phyloP scores from a whole-genome alignment of 768 basidiomycete genomes.

The Cubamyces sp. region DNA sequence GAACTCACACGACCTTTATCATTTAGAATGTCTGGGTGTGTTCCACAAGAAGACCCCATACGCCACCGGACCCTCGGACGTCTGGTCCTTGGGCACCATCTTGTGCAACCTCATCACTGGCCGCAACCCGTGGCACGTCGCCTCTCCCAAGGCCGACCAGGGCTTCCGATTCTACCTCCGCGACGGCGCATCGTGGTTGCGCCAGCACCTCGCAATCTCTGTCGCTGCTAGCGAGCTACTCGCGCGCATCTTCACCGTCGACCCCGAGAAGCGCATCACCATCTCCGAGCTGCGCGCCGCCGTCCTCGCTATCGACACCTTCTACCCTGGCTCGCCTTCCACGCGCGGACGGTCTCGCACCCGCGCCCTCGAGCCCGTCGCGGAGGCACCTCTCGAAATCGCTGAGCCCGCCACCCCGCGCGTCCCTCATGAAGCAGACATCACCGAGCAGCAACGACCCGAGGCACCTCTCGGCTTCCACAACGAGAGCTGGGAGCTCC shows the following conservation, averaged over 20 bases:
- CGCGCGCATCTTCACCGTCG: constrained; percentile 35
- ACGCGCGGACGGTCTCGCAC: neutral
- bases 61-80: constrained; percentile 84
- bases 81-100: constrained; percentile 96
- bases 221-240: constrained; percentile 34
- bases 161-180: constrained; percentile 85
- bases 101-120: constrained; percentile 95
- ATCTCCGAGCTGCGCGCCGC: constrained; percentile 53
- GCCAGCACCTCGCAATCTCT: constrained; percentile 41
- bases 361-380: neutral
- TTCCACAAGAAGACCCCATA: constrained; percentile 66
- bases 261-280: constrained; percentile 37
- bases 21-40: constrained; percentile 82
- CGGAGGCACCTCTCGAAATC: neutral
- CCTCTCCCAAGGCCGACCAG: constrained; percentile 68
- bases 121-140: constrained; percentile 94
- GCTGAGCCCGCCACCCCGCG: neutral
- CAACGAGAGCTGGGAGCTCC: constrained; percentile 16
- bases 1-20: constrained; percentile 30
- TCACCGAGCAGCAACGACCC: constrained; percentile 12
- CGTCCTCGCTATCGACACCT: constrained; percentile 58
- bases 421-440: constrained; percentile 10
- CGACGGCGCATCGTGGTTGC: constrained; percentile 74
- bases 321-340: constrained; percentile 46
- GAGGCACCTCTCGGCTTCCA: neutral